A percentile compares a stretch with the other conserved stretches of the same genome.
Evolutionary conservation across 805 yeast species (phyloP).

Genomic region (Alloascoidea hylecoeti): DNA sequence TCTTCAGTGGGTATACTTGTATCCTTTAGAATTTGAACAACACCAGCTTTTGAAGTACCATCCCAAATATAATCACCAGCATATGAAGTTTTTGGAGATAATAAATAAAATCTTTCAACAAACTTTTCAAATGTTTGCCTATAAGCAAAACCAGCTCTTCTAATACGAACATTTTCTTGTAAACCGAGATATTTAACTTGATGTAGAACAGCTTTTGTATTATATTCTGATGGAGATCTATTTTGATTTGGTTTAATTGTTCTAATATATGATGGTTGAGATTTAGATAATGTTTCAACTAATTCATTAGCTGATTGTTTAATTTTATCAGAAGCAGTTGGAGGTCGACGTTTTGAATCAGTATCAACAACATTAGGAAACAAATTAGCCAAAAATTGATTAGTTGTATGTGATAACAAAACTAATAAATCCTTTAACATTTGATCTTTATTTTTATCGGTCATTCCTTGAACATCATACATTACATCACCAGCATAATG

Average conservation of each 20-base stretch:
- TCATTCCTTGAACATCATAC: conserved; percentile 79
- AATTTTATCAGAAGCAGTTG: conserved; percentile 93
- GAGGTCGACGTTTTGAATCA: conserved; percentile 71
- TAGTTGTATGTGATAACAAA: conserved; percentile 56
- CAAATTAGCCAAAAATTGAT: conserved; percentile 40
- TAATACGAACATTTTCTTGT: conserved; percentile 91
- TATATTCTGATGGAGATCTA: conserved; percentile 82
- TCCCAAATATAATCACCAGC: conserved; percentile 69
- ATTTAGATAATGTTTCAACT: conserved; percentile 76
- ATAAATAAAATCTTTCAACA: conserved; percentile 82
- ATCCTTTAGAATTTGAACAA: conserved; percentile 34
- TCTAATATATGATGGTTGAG: conserved; percentile 94
- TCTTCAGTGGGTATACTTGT: conserved; percentile 65
- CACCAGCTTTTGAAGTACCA: conserved; percentile 44
- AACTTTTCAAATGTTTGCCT: conserved; percentile 94
- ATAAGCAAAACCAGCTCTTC: conserved; percentile 98
- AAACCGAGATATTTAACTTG: conserved; percentile 92
- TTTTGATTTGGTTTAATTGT: conserved; percentile 96
- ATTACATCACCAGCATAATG: conserved; percentile 99
- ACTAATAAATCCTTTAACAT: conserved; percentile 80
- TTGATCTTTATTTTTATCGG: conserved; percentile 94
- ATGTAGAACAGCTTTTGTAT: conserved; percentile 79
- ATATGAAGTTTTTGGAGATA: conserved; percentile 83
- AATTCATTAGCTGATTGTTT: conserved; percentile 81
- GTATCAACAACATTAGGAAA: conserved; percentile 57